These are phyloP conservation scores for Metarhizium rileyi DNA, from an alignment of 2,329 filamentous ascomycete genomes.

Conservation along the genomic window DNA sequence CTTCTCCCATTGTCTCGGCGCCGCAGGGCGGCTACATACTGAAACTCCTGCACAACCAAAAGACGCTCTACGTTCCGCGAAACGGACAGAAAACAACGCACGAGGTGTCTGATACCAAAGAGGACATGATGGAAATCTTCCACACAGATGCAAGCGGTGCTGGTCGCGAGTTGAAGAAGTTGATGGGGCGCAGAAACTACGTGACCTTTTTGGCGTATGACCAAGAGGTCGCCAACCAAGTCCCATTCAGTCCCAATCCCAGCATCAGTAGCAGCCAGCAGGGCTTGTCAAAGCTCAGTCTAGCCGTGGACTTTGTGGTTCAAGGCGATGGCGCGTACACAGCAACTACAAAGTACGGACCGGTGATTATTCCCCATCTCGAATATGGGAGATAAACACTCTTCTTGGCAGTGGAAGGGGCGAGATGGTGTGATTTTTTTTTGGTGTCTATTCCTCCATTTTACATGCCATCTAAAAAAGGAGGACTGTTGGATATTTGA, in stretches of 20 bases:
- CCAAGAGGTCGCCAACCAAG: constrained; percentile 51
- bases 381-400: constrained; percentile 49
- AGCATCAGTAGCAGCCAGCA: constrained; percentile 28
- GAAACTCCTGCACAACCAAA: constrained; percentile 92
- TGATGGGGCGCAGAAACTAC: constrained; percentile 92
- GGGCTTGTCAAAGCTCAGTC: constrained; percentile 58
- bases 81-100: constrained; percentile 74
- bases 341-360: constrained; percentile 87
- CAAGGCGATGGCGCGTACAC: constrained; percentile 80
- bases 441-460: not conserved
- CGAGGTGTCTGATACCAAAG: constrained; percentile 81
- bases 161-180: constrained; percentile 71
- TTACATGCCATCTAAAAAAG: not conserved
- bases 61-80: constrained; percentile 77
- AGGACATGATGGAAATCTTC: constrained; percentile 99
- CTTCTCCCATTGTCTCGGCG: constrained; percentile 82
- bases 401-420: not conserved
- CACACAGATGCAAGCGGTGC: constrained; percentile 84
- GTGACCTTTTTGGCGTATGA: constrained; percentile 91
- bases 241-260: constrained; percentile 28
- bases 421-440: not conserved
- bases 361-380: constrained; percentile 84
- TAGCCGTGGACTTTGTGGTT: constrained; percentile 94
- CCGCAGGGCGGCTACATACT: constrained; percentile 79
- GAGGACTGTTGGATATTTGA: not conserved